Conservation (phyloP, 2,329 filamentous ascomycete species). For the Teratosphaeria gauchensis region DNA sequence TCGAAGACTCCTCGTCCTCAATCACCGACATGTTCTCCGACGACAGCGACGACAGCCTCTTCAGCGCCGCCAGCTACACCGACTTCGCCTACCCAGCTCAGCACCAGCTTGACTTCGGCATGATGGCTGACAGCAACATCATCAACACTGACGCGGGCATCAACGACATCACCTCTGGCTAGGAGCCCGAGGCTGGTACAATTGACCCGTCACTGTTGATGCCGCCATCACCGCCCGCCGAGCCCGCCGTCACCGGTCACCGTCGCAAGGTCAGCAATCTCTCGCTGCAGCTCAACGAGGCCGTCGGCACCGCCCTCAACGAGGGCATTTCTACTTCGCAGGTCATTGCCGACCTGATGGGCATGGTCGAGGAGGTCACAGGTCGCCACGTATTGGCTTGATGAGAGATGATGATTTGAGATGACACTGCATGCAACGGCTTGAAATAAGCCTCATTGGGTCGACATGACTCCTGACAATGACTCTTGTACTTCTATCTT, state of each 20-base stretch:
- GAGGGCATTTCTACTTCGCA: neutral
- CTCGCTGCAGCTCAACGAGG: neutral
- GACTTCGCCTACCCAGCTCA: neutral
- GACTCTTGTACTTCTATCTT: no score
- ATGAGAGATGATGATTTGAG: neutral
- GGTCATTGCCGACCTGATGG: neutral
- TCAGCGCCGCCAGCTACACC: neutral
- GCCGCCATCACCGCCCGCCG: neutral
- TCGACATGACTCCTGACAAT: no score
- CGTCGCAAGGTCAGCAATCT: neutral
- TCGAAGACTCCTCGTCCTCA: neutral
- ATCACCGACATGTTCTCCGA: neutral
- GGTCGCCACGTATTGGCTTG: neutral
- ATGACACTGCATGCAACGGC: neutral
- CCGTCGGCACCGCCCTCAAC: neutral
- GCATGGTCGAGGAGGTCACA: neutral
- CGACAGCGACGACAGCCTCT: neutral
- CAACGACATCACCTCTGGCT: neutral
- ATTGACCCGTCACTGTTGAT: neutral
- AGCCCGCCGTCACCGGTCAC: neutral
- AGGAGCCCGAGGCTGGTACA: neutral
- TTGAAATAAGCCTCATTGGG: no score
- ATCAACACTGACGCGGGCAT: neutral
- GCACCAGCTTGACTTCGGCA: neutral
- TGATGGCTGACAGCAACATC: neutral